Base-by-base conservation (phyloP, 2,329 filamentous ascomycete genomes). In the Ophiocordyceps camponoti-saundersi region DNA sequence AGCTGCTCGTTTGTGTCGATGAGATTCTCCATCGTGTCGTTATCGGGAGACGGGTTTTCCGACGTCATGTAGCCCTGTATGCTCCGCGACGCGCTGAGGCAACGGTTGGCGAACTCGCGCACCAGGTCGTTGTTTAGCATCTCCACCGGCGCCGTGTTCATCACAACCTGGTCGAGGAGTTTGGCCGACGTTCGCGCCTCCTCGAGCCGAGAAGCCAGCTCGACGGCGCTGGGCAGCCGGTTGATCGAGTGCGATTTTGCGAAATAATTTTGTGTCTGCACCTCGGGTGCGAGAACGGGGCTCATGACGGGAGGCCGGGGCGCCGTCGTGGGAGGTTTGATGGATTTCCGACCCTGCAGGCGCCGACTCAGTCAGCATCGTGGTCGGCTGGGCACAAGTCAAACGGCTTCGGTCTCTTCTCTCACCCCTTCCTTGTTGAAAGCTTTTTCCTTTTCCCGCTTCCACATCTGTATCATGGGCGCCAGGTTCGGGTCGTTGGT, bases 1-100 rank as follows among this genome's bases (percentile, higher is more conserved):
- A 98, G 71, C 59, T 90, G 84, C 63, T 96, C 92, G 60, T 94
- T 95, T 15, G 87, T 92, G 62, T 95, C 88, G 57, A 98, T 95
- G 51, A 98, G 69, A 15, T 80, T 89, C 59, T 92, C 80, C 75
- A 96, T 87, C 1, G 90, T 96, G 54, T 95, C 83, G 57, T 95
- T 90, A 61, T 96, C 92, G 0, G 90, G 89, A 1, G 77, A 61
- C 0, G 90, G 89, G 59, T 86, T 76, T 48, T 83, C 80, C 44
- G 80, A 77, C 41, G 80, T 72, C 70, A 96, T 95, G 65, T 93
- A 96, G 30, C 72, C 72, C 57, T 95, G 88, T 55, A 96, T 79
- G 58, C 83, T 86, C 47, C 81, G 75, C 46, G 85, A 82, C 5
- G 90, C 90, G 47, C 79, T 76, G 52, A 82, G 79, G 59, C 90